Evolutionary conservation across 2,329 filamentous ascomycete species (phyloP).

Genomic region (Colletotrichum sublineola): DNA sequence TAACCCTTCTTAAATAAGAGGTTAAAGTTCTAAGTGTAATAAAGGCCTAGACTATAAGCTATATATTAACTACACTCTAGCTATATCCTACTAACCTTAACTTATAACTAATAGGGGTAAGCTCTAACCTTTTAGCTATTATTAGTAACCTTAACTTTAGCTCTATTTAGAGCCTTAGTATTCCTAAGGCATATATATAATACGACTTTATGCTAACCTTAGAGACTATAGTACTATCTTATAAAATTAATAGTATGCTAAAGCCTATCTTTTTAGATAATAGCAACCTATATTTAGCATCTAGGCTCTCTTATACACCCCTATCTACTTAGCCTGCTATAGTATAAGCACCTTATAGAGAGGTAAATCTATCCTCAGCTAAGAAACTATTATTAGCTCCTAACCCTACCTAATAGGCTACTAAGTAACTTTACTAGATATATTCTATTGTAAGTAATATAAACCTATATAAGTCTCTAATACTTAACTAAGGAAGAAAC

Average conservation of each 20-base stretch:
- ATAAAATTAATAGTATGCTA: neutral
- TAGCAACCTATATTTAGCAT: neutral
- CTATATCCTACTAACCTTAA: too few relatives aligned
- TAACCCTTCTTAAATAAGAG: too few relatives aligned
- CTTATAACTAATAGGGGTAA: too few relatives aligned
- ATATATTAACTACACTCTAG: too few relatives aligned
- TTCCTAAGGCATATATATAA: too few relatives aligned
- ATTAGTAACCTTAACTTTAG: too few relatives aligned
- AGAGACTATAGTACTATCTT: neutral
- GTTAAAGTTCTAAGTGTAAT: too few relatives aligned
- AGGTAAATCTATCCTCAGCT: constrained; percentile 1
- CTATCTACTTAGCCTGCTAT: too few relatives aligned
- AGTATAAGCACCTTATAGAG: neutral
- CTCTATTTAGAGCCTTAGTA: too few relatives aligned
- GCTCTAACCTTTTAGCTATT: too few relatives aligned
- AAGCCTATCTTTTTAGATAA: neutral
- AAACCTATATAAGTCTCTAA: neutral
- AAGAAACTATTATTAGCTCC: constrained; percentile 1
- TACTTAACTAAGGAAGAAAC: neutral
- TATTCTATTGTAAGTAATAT: neutral
- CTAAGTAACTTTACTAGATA: neutral
- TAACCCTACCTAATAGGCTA: neutral
- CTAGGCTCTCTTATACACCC: neutral
- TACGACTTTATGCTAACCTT: constrained; percentile 1
- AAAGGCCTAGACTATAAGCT: too few relatives aligned